Evolutionary conservation across 1,139 yeast genomes (phyloP).

Genomic region (Kluyveromyces marxianus): DNA sequence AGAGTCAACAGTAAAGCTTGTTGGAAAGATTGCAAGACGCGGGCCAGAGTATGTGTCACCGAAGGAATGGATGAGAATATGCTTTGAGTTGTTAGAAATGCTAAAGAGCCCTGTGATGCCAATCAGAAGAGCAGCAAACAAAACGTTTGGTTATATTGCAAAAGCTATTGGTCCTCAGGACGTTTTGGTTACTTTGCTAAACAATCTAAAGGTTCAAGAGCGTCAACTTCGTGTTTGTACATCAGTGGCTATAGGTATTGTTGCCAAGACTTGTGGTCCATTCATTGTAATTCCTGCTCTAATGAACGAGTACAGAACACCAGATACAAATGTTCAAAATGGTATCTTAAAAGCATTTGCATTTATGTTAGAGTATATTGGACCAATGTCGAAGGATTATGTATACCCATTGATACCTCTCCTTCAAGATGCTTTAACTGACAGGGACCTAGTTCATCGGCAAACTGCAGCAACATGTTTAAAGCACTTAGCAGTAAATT

Average conservation of each 20-base stretch:
- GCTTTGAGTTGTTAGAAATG: slow-evolving; percentile 85
- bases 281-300: slow-evolving; percentile 93
- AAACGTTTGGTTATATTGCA: slow-evolving; percentile 87
- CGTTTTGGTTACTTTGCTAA: slow-evolving; percentile 75
- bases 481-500: slow-evolving; percentile 72
- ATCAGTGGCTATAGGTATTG: slow-evolving; percentile 96
- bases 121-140: slow-evolving; percentile 79
- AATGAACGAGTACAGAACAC: slow-evolving; percentile 91
- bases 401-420: slow-evolving; percentile 75
- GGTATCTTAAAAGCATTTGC: slow-evolving; percentile 90
- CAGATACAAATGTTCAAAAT: slow-evolving; percentile 89
- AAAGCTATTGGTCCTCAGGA: slow-evolving; percentile 95
- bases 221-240: slow-evolving; percentile 95
- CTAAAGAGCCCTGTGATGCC: slow-evolving; percentile 75
- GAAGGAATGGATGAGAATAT: slow-evolving; percentile 95
- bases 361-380: slow-evolving; percentile 90
- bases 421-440: slow-evolving; percentile 84
- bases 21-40: slow-evolving; percentile 75
- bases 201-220: slow-evolving; percentile 85
- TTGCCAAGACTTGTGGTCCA: slow-evolving; percentile 89
- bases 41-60: slow-evolving; percentile 87
- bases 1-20: slow-evolving; percentile 69
- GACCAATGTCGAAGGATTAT: slow-evolving; percentile 75
- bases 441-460: slow-evolving; percentile 85
- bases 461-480: slow-evolving; percentile 93